These are phyloP conservation scores for Fulvia fulva DNA, from an alignment of 2,329 filamentous ascomycete genomes.

Conservation along the genomic window DNA sequence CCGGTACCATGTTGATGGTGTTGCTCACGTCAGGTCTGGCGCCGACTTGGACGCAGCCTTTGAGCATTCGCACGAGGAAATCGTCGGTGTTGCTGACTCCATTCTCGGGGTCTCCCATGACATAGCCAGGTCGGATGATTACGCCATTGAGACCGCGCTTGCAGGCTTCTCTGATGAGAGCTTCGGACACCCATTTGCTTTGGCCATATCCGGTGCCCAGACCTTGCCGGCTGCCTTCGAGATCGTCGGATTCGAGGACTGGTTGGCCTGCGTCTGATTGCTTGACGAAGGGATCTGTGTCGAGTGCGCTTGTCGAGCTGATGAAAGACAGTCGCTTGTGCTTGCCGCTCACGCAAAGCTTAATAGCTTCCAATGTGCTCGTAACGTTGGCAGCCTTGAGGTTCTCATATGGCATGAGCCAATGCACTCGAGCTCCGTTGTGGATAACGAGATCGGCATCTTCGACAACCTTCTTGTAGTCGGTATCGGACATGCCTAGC, in stretches of 20 bases:
- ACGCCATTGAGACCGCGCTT: conserved; percentile 69
- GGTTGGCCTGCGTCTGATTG: conserved; percentile 66
- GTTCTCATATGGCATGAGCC: conserved; percentile 72
- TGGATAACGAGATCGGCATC: conserved; percentile 68
- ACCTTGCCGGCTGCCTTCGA: conserved; percentile 70
- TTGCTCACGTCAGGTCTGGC: conserved; percentile 74
- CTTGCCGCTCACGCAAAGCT: conserved; percentile 71
- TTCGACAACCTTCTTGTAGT: conserved; percentile 62
- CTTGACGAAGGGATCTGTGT: conserved; percentile 74
- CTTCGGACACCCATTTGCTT: conserved; percentile 76
- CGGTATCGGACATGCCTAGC: conserved; percentile 64
- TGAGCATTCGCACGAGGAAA: conserved; percentile 80
- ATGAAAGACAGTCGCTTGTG: conserved; percentile 79
- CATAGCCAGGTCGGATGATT: conserved; percentile 79
- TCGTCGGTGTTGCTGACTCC: conserved; percentile 81
- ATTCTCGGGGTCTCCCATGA: conserved; percentile 66
- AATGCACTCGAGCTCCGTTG: conserved; percentile 76
- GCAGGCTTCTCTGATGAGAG: conserved; percentile 73
- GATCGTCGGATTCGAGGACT: conserved; percentile 71
- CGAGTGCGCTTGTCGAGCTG: conserved; percentile 75
- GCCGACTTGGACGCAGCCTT: conserved; percentile 78
- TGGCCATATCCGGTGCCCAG: conserved; percentile 88
- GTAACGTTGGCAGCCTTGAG: conserved; percentile 73
- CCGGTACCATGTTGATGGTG: conserved; percentile 84
- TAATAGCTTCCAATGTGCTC: conserved; percentile 72